Evolutionary conservation across 2,329 filamentous ascomycete genomes (phyloP), one percentile per base, ranked within the genome.

Genomic region (Bipolaris cookei): DNA sequence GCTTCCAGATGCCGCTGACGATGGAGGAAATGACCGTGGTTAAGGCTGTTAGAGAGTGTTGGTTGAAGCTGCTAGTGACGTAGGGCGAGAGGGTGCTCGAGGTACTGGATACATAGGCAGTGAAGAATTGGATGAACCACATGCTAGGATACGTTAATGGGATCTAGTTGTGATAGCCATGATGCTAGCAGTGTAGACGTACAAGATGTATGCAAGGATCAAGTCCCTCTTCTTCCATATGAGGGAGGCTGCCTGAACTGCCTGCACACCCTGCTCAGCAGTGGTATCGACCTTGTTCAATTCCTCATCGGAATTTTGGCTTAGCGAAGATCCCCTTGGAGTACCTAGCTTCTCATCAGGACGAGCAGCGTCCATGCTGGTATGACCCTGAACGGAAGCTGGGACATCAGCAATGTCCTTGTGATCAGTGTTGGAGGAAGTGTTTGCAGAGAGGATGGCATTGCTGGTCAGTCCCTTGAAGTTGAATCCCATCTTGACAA

Each of bases 71-170:
- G 35, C 71, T 76, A 8, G 76, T 77, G 56, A 83, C 79, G 50
- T 77, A 80, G 11, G 75, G 70, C 0, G 69, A 67, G 14, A 80
- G 54, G 16, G 78, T 79, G 49, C 73, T 72, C 25, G 78, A 75
- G 34, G 77, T 75, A 46, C 76, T 75, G 43, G 78, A 71, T 49
- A 80, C 73, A 54, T 82, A 73, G 20, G 78, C 79, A 53, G 83
- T 82, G 65, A 81, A 77, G 68, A 80, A 83, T 21, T 82, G 76
- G 37, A 80, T 80, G 49, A 63, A 38, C 71, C 71, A 74, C 62
- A 74, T 68, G 28, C 71, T 73, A 38, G 6, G 2, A 1, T 7
- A 4, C 32, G 57, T 73, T 51, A 71, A 62, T 30, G 18, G 3
- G 6, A n/a, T 48, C 3, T 11, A 38, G 6, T 32, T 3, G 3